These are phyloP conservation scores for Barbarea vulgaris DNA, from an alignment of 345 rosid genomes.

Conservation along the genomic window DNA sequence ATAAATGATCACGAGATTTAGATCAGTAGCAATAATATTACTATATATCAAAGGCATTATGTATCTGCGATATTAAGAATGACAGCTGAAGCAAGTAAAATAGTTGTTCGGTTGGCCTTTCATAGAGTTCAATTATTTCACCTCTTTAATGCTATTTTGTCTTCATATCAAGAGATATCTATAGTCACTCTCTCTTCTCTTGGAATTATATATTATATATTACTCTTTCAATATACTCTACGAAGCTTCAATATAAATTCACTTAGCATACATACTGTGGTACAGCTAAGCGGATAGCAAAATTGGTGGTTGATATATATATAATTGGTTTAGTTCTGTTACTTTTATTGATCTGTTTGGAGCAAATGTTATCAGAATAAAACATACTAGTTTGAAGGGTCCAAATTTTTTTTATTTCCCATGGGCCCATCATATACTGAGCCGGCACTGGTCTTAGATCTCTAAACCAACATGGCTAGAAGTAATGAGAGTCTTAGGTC, in stretches of 20 bases:
- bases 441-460: too few species aligned
- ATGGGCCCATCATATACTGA: too few species aligned
- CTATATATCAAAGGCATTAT: conserved; percentile 12
- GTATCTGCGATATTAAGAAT: conserved; percentile 19
- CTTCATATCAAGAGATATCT: neutral
- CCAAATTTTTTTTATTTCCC: too few species aligned
- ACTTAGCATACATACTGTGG: neutral
- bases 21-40: conserved; percentile 20
- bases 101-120: conserved; percentile 23
- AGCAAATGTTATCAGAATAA: neutral
- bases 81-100: conserved; percentile 38
- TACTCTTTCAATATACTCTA: neutral
- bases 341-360: neutral
- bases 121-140: conserved; percentile 19
- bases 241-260: neutral
- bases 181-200: neutral
- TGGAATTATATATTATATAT: neutral
- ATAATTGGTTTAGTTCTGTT: neutral
- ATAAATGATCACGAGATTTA: conserved; percentile 33
- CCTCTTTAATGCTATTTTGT: conserved; percentile 15
- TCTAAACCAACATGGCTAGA: too few species aligned
- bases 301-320: neutral
- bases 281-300: neutral
- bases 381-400: too few species aligned
- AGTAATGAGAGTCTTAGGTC: too few species aligned